These are phyloP conservation scores for Albophoma yamanashiensis DNA, from an alignment of 2,329 filamentous ascomycete genomes.

Conservation along the genomic window DNA sequence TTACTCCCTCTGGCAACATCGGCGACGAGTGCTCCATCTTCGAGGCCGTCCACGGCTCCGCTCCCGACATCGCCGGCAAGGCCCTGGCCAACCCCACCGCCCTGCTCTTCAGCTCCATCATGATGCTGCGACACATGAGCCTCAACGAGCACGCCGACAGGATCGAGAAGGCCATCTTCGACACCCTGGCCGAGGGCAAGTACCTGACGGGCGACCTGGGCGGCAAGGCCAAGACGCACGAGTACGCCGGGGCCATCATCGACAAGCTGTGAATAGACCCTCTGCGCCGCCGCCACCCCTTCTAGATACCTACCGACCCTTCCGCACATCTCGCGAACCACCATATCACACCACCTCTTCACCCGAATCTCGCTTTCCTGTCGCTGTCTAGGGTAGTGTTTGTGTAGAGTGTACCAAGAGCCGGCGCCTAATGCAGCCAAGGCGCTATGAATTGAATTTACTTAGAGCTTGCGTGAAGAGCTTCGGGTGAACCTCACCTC, in stretches of 20 bases:
- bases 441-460: slow-evolving; percentile 14
- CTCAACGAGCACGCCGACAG: slow-evolving; percentile 71
- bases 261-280: slow-evolving; percentile 39
- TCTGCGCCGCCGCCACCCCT: neutral
- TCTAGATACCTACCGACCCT: neutral
- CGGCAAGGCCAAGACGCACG: slow-evolving; percentile 88
- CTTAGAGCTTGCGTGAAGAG: neutral
- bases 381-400: slow-evolving; percentile 14
- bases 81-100: slow-evolving; percentile 95
- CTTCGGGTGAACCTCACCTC: no score
- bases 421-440: slow-evolving; percentile 15
- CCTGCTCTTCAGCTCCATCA: slow-evolving; percentile 88
- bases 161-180: slow-evolving; percentile 93
- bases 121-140: slow-evolving; percentile 99
- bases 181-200: slow-evolving; percentile 93
- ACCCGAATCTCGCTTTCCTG: neutral
- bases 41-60: slow-evolving; percentile 96
- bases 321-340: neutral
- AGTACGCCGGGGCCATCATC: slow-evolving; percentile 92
- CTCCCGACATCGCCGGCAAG: slow-evolving; percentile 94
- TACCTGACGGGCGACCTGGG: slow-evolving; percentile 90
- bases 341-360: neutral
- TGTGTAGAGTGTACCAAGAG: slow-evolving; percentile 18
- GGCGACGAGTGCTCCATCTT: slow-evolving; percentile 99
- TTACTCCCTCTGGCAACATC: slow-evolving; percentile 97